Evolutionary conservation across 2,329 filamentous ascomycete genomes (phyloP).

Genomic region (Pseudogymnoascus sp.): DNA sequence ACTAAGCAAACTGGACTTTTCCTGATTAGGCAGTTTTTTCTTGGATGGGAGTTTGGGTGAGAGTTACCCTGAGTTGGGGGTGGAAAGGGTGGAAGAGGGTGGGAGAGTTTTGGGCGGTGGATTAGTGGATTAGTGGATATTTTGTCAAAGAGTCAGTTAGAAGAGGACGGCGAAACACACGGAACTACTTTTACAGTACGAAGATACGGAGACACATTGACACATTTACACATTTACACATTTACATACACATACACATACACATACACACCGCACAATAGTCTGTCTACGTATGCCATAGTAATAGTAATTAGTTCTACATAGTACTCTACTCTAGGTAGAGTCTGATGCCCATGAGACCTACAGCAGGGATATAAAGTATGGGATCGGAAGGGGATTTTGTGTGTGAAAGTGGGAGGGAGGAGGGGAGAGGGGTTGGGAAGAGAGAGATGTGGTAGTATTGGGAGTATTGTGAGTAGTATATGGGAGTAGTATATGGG

Average conservation of each 20-base stretch:
- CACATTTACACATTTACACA: too few species aligned
- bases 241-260: too few species aligned
- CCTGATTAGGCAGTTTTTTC: not conserved
- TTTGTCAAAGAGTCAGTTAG: not conserved
- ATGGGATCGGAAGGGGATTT: not conserved
- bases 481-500: too few species aligned
- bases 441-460: not conserved
- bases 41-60: not conserved
- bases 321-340: not conserved
- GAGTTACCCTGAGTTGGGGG: too few species aligned
- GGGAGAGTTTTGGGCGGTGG: not conserved
- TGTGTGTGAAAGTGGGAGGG: not conserved
- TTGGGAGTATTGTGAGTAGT: too few species aligned
- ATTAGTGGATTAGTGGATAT: not conserved
- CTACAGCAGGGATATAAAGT: slow-evolving; percentile 14
- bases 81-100: not conserved
- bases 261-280: not conserved
- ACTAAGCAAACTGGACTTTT: not conserved
- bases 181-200: not conserved
- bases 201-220: not conserved
- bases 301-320: too few species aligned
- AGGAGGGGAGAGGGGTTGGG: not conserved
- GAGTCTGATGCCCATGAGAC: slow-evolving; percentile 16
- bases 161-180: not conserved
- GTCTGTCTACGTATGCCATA: not conserved